Percentiles rank a stretch among this genome's conserved stretches.
Evolutionary conservation across 495 filamentous ascomycete genomes (phyloP).

Genomic region (Aspergillus heteromorphus): DNA sequence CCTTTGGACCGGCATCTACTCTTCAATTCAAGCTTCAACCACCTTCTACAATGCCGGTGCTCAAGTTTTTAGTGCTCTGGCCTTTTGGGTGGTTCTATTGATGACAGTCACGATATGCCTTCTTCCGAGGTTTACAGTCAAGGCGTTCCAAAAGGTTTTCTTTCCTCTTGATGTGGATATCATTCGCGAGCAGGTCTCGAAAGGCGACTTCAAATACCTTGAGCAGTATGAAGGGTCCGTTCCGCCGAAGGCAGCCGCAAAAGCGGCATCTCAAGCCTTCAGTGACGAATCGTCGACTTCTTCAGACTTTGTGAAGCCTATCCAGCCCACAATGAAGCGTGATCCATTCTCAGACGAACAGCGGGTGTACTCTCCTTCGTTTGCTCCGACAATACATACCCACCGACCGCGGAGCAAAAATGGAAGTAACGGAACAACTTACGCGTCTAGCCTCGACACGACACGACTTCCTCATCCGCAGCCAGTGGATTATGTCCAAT

Average conservation of each 20-base stretch:
- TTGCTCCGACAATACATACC: conserved; percentile 68
- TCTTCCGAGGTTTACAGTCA: conserved; percentile 78
- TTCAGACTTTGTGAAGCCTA: conserved; percentile 60
- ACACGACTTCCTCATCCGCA: conserved; percentile 39
- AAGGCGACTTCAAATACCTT: conserved; percentile 72
- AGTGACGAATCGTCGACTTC: conserved; percentile 49
- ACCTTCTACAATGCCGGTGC: conserved; percentile 73
- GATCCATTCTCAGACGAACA: conserved; percentile 71
- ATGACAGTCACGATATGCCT: conserved; percentile 73
- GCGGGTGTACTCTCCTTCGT: conserved; percentile 85
- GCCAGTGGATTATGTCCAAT: conserved; percentile 65
- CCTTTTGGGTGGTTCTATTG: conserved; percentile 80
- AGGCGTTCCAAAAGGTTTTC: conserved; percentile 86
- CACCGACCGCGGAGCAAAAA: conserved; percentile 82
- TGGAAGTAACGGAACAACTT: conserved; percentile 90
- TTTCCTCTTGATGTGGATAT: conserved; percentile 93
- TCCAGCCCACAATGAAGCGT: conserved; percentile 49
- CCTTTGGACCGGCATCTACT: conserved; percentile 95
- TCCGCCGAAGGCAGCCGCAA: conserved; percentile 24
- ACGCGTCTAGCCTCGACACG: conserved; percentile 59
- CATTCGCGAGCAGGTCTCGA: conserved; percentile 81
- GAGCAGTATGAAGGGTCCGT: conserved; percentile 47
- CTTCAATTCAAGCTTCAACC: conserved; percentile 56
- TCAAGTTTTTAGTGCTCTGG: conserved; percentile 71
- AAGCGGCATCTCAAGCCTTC: conserved; percentile 14